Evolutionary conservation across 306 rosid species (phyloP).

Genomic region (Quercus variabilis): DNA sequence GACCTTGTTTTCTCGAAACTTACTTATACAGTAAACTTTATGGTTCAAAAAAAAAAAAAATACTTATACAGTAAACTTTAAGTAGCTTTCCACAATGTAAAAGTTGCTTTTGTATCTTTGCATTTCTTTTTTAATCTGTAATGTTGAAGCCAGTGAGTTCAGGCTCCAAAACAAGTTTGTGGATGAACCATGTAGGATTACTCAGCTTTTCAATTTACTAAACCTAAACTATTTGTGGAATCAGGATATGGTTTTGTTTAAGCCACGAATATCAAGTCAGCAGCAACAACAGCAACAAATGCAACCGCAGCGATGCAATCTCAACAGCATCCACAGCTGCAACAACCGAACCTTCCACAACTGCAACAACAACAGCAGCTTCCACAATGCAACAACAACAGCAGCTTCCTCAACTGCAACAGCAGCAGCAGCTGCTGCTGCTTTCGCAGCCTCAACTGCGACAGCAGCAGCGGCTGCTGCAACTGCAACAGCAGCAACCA

Average conservation of each 20-base stretch:
- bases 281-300: constrained; percentile 48
- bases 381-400: too few relatives aligned
- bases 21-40: too few relatives aligned
- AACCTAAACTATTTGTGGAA: constrained; percentile 25
- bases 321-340: constrained; percentile 21
- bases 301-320: constrained; percentile 14
- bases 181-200: constrained; percentile 7
- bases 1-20: background rate
- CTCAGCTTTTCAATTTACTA: constrained; percentile 7
- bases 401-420: constrained; percentile 34
- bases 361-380: too few relatives aligned
- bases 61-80: background rate
- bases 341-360: constrained; percentile 6
- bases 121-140: background rate
- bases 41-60: too few relatives aligned
- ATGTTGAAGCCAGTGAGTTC: background rate
- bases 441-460: constrained; percentile 48
- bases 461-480: constrained; percentile 45
- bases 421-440: constrained; percentile 44
- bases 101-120: constrained; percentile 4
- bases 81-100: background rate
- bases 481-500: constrained; percentile 33
- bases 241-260: constrained; percentile 95
- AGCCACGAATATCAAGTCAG: constrained; percentile 82
- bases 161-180: constrained; percentile 12